Conservation (phyloP, 345 rosid genomes). For the Fremontodendron californicum region DNA sequence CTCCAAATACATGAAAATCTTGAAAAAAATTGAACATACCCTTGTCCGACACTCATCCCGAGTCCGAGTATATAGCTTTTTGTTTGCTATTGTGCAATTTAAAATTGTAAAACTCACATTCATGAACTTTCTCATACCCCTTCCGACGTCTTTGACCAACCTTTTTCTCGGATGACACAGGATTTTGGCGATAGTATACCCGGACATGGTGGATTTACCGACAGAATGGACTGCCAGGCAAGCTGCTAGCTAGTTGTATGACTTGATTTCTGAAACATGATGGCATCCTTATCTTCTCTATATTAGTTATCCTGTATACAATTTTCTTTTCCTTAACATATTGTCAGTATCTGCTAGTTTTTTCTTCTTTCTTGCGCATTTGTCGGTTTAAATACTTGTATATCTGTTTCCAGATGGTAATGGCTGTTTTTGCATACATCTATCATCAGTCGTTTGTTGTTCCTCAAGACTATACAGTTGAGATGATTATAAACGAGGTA, state of each 20-base stretch:
- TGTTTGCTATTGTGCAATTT: no score
- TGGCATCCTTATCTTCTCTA: neutral
- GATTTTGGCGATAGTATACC: slow-evolving; percentile 98
- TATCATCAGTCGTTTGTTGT: no score
- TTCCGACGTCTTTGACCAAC: neutral
- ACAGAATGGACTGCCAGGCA: slow-evolving; percentile 94
- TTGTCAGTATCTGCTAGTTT: no score
- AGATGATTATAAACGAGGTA: slow-evolving; percentile 70
- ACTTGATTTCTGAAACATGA: neutral
- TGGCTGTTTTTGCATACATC: slow-evolving; percentile 90
- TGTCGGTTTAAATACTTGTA: no score
- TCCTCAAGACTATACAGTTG: slow-evolving; percentile 58
- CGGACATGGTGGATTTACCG: slow-evolving; percentile 93
- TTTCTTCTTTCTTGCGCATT: neutral
- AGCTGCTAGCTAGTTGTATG: neutral
- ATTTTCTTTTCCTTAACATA: no score
- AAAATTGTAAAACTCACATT: neutral
- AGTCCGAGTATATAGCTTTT: no score
- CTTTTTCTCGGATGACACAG: slow-evolving; percentile 30
- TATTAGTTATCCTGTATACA: neutral
- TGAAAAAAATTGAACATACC: no score
- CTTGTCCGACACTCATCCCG: no score
- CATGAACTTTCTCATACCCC: neutral
- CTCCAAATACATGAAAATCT: no score
- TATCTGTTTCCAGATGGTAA: slow-evolving; percentile 60